Percentiles rank a stretch among this genome's conserved stretches.
Evolutionary conservation across 345 rosid species (phyloP).

Genomic region (Turnera subulata): DNA sequence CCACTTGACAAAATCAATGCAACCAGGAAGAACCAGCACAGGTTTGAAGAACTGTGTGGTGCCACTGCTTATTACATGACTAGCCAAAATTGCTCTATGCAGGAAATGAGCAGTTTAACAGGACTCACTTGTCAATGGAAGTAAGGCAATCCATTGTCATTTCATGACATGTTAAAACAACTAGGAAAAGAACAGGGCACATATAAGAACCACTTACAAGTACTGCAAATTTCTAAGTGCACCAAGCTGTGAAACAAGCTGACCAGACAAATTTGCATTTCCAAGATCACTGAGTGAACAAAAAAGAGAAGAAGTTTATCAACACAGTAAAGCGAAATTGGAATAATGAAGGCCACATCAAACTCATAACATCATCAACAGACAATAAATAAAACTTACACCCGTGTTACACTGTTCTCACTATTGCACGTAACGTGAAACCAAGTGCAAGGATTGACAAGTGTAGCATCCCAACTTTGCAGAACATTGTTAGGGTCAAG

Average conservation of each 20-base stretch:
- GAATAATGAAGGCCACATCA: conserved; percentile 2
- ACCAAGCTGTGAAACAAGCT: conserved; percentile 57
- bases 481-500: conserved; percentile 68
- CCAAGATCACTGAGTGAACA: conserved; percentile 46
- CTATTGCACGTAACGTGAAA: conserved; percentile 74
- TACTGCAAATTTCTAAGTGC: conserved; percentile 64
- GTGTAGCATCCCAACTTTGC: conserved; percentile 81
- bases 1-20: too few species aligned
- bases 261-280: conserved; percentile 63
- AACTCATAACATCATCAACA: not conserved
- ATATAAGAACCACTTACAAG: conserved; percentile 46
- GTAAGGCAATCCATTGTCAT: not conserved
- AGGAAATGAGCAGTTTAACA: not conserved
- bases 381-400: conserved; percentile 50
- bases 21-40: too few species aligned
- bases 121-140: not conserved
- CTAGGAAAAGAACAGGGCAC: not conserved
- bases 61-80: too few species aligned
- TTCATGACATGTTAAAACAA: not conserved
- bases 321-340: not conserved
- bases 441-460: conserved; percentile 81
- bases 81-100: too few species aligned
- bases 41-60: too few species aligned
- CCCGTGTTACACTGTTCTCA: conserved; percentile 63
- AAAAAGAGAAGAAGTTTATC: not conserved